Percentiles rank a stretch among this genome's conserved stretches.
Evolutionary conservation across 805 yeast species (phyloP).

Genomic region (Priceomyces haplophilus): DNA sequence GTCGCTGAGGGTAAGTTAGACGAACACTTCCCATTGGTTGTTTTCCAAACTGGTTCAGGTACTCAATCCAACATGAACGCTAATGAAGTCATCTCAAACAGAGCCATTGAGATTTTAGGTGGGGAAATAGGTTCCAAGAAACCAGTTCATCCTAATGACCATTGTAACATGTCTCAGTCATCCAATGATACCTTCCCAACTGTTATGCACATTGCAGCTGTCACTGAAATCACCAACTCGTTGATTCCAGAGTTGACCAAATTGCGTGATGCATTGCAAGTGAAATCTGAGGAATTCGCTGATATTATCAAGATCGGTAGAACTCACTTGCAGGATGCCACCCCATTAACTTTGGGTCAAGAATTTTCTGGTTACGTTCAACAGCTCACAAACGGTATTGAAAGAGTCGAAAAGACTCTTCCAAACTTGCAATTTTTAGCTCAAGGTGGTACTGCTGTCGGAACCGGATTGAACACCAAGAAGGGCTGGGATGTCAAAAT

Average conservation of each 20-base stretch:
- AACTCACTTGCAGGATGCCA: conserved; percentile 98
- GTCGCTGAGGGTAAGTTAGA: conserved; percentile 87
- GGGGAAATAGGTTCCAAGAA: conserved; percentile 88
- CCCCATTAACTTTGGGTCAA: conserved; percentile 96
- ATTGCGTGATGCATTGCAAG: conserved; percentile 74
- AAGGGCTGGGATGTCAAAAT: conserved; percentile 84
- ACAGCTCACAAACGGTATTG: conserved; percentile 88
- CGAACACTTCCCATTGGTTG: conserved; percentile 96
- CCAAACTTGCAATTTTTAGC: conserved; percentile 81
- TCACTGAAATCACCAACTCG: conserved; percentile 71
- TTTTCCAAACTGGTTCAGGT: conserved; percentile 98
- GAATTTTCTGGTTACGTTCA: conserved; percentile 96
- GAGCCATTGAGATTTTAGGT: conserved; percentile 95
- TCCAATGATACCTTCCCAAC: conserved; percentile 99
- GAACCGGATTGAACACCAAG: conserved; percentile 95
- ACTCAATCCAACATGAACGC: conserved; percentile 99
- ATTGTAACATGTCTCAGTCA: conserved; percentile 97
- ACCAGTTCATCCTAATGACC: conserved; percentile 98
- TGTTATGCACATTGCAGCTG: conserved; percentile 99
- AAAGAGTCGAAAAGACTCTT: conserved; percentile 73
- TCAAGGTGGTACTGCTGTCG: conserved; percentile 99
- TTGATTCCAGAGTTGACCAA: conserved; percentile 77
- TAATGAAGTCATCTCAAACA: conserved; percentile 96
- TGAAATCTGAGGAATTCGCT: conserved; percentile 77
- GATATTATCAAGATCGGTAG: conserved; percentile 97